Evolutionary conservation across 495 filamentous ascomycete species (phyloP).

Genomic region (Talaromyces trachyspermus): DNA sequence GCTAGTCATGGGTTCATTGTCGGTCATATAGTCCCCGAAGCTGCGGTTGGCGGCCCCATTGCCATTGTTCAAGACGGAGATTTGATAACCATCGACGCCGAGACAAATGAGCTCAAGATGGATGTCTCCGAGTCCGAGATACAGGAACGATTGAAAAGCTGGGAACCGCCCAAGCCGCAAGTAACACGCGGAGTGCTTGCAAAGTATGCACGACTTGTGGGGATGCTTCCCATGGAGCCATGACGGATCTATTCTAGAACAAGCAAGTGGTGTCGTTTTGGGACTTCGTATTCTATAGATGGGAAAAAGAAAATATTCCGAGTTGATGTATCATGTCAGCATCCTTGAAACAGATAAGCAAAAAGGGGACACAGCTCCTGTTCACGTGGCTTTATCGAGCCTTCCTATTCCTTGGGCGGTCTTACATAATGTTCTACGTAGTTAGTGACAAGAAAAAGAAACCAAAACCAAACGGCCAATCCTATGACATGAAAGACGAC

Average conservation of each 20-base stretch:
- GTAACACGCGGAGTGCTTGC: slow-evolving; percentile 84
- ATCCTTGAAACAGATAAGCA: not conserved
- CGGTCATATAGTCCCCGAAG: slow-evolving; percentile 90
- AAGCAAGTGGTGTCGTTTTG: not conserved
- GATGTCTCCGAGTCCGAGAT: slow-evolving; percentile 73
- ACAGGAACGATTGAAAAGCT: slow-evolving; percentile 53
- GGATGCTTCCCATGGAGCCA: slow-evolving; percentile 65
- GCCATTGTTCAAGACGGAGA: slow-evolving; percentile 77
- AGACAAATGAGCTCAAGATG: slow-evolving; percentile 67
- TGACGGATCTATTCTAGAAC: slow-evolving; percentile 43
- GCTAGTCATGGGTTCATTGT: slow-evolving; percentile 96
- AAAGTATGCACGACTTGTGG: slow-evolving; percentile 79
- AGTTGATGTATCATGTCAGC: not conserved
- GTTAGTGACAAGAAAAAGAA: too few species aligned
- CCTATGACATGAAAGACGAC: too few species aligned
- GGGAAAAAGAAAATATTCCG: not conserved
- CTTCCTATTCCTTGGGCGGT: too few species aligned
- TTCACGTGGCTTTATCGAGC: too few species aligned
- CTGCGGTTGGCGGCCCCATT: slow-evolving; percentile 74
- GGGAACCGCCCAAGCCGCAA: slow-evolving; percentile 64
- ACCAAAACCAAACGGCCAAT: too few species aligned
- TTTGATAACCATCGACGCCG: slow-evolving; percentile 77
- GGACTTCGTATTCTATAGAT: too few species aligned
- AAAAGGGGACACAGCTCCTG: too few species aligned
- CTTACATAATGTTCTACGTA: too few species aligned